Base-by-base conservation (phyloP, 2,329 filamentous ascomycete genomes). In the Stromatinia cepivora region DNA sequence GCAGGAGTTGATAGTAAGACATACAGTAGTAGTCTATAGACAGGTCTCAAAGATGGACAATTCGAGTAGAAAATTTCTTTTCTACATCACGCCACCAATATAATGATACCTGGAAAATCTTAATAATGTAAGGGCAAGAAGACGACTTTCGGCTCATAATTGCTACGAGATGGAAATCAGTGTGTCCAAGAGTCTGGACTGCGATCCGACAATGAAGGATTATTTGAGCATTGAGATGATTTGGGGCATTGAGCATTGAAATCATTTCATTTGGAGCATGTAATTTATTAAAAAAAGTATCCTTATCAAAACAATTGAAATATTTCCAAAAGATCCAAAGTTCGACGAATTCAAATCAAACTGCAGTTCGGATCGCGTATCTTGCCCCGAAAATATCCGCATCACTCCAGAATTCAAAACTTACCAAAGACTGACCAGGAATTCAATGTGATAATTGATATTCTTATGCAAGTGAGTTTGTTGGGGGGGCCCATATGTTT, bases 1-100 rank as follows among this genome's bases (percentile, higher is more conserved):
- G 34, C 31, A 63, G 61, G 31, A 52, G 31, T 63, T 52, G 22
- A 13, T 39, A 3, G 31, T 63, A 39, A 63, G 61, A 63, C 61
- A 63, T 39, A 39, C 46, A 25, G 45, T 9, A 28, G 39, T 9
- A 52, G 31, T 25, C 15, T 8, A 52, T 39, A 39, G 7, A 22
- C 10, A 62, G 31, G 46, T 52, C 31, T 63, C 46, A 52, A 36
- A 62, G 25, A 42, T 42, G 3, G 36, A 50, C 1, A 22, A 58
- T 58, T 25, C 9, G 34, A 25, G 22, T 13, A 50, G 28, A 48
- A 15, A 17, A 25, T 62, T 62, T 17, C 42, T 63, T 48, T 50
- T 25, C 11, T 7, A 34, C 31, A n/a, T 57, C 15, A 25, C 61
- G 46, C 61, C 61, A 63, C 61, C 61, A 63, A 63, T 63, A 63